Evolutionary conservation across 2,329 filamentous ascomycete genomes (phyloP).

Genomic region (Cladobotryum protrusum): DNA sequence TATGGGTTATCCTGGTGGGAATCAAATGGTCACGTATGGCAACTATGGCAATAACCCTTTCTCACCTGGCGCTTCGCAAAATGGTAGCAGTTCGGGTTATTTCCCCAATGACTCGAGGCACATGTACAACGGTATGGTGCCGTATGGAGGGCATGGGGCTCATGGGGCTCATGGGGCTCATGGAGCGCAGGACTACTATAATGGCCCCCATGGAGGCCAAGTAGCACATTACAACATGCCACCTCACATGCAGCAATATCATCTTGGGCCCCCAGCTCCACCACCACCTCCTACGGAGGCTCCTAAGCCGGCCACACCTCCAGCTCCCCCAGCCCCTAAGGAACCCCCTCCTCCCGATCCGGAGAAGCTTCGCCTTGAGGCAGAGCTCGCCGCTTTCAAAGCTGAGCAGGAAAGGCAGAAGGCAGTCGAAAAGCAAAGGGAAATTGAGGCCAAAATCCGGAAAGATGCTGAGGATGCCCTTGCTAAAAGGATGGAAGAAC

Average conservation of each 20-base stretch:
- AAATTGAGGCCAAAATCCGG: conserved; percentile 39
- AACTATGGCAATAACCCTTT: conserved; percentile 38
- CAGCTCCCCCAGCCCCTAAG: conserved; percentile 21
- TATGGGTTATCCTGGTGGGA: conserved; percentile 34
- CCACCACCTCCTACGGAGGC: conserved; percentile 39
- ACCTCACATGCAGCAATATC: conserved; percentile 30
- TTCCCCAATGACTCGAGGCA: conserved; percentile 32
- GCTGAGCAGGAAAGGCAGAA: conserved; percentile 40
- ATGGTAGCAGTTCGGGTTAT: conserved; percentile 31
- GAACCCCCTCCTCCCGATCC: conserved; percentile 39
- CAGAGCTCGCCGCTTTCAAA: conserved; percentile 49
- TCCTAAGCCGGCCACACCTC: conserved; percentile 26
- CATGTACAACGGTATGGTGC: conserved; percentile 44
- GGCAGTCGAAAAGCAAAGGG: conserved; percentile 38
- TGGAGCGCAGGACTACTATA: conserved; percentile 24
- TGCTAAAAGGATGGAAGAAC: conserved; percentile 34
- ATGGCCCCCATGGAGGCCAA: conserved; percentile 7
- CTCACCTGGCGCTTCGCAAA: conserved; percentile 26
- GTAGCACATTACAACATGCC: conserved; percentile 26
- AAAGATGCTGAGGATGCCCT: conserved; percentile 42
- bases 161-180: conserved; percentile 23
- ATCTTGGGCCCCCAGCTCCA: conserved; percentile 34
- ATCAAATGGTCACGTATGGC: conserved; percentile 44
- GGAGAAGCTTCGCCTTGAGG: conserved; percentile 55
- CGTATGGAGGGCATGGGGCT: conserved; percentile 31